A percentile compares a stretch with the other conserved stretches of the same genome.
These are phyloP conservation scores for Heterobasidion annosum DNA, from an alignment of 1,284 basidiomycete species.

Conservation along the genomic window DNA sequence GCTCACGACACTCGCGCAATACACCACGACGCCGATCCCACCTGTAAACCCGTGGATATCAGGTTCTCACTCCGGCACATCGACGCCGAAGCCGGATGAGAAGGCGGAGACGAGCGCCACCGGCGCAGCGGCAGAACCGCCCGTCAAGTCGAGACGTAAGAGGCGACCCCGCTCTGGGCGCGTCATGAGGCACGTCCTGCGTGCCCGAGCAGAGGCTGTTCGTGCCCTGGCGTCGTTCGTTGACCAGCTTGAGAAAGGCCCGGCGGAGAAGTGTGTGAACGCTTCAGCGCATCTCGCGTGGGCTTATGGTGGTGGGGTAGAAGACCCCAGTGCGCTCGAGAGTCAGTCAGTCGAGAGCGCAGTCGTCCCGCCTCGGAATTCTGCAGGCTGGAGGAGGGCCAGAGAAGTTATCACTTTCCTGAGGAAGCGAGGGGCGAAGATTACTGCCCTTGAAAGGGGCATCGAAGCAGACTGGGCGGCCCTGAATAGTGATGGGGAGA, in stretches of 20 bases:
- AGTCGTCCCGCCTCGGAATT: constrained; percentile 16
- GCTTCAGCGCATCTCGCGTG: constrained; percentile 56
- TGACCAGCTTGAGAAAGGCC: constrained; percentile 47
- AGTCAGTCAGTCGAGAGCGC: constrained; percentile 17
- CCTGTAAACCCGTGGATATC: constrained; percentile 65
- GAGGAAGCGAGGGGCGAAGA: constrained; percentile 52
- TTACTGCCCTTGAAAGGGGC: constrained; percentile 37
- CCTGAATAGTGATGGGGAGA: constrained; percentile 54
- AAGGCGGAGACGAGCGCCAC: constrained; percentile 8
- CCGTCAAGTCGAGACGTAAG: constrained; percentile 28
- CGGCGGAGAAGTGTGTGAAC: constrained; percentile 36
- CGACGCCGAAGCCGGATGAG: constrained; percentile 7
- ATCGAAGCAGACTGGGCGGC: constrained; percentile 57
- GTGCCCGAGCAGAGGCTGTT: constrained; percentile 71
- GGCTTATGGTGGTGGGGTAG: constrained; percentile 36
- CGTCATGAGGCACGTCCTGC: constrained; percentile 79
- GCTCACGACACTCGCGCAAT: constrained; percentile 59
- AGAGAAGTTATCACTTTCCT: constrained; percentile 59
- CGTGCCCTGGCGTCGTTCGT: constrained; percentile 66
- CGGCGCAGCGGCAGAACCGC: constrained; percentile 23
- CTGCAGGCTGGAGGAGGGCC: constrained; percentile 47
- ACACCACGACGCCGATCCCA: constrained; percentile 57
- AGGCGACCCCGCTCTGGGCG: constrained; percentile 66
- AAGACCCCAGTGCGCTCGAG: constrained; percentile 16
- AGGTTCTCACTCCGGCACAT: constrained; percentile 18